Evolutionary conservation across 495 filamentous ascomycete species (phyloP).

Genomic region (Rhypophila decipiens): DNA sequence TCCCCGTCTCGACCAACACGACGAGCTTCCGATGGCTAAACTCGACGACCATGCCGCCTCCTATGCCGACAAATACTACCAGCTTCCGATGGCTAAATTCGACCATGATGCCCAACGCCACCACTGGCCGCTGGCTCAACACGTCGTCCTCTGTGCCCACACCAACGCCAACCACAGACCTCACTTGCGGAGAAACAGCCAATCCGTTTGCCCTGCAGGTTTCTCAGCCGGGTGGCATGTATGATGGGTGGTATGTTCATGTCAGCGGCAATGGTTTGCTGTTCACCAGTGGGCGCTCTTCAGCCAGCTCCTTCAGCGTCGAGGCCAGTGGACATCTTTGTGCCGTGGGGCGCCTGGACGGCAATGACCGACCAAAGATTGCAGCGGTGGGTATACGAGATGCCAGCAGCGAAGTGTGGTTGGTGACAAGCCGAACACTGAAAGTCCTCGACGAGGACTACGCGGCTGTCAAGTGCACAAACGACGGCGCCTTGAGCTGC

Average conservation of each 20-base stretch:
- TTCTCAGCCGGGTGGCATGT: slow-evolving; percentile 18
- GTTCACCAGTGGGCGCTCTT: slow-evolving; percentile 10
- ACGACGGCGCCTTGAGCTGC: slow-evolving; percentile 3
- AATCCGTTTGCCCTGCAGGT: slow-evolving; percentile 21
- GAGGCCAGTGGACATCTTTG: slow-evolving; percentile 18
- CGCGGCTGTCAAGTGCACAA: slow-evolving; percentile 6
- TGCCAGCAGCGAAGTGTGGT: slow-evolving; percentile 4
- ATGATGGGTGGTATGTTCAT: slow-evolving; percentile 21
- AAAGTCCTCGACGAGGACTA: slow-evolving; percentile 7
- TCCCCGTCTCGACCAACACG: no score
- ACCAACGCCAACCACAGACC: slow-evolving; percentile 18
- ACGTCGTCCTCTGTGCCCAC: slow-evolving; percentile 33
- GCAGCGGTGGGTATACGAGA: slow-evolving; percentile 11
- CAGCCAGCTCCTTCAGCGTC: slow-evolving; percentile 20
- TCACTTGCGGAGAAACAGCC: slow-evolving; percentile 19
- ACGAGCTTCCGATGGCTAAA: slow-evolving; percentile 12
- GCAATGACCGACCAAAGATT: slow-evolving; percentile 1
- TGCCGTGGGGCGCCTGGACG: slow-evolving; percentile 9
- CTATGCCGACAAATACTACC: slow-evolving; percentile 12
- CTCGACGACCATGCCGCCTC: slow-evolving; percentile 10
- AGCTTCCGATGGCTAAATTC: slow-evolving; percentile 11
- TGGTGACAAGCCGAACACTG: slow-evolving; percentile 1
- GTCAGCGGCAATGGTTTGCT: slow-evolving; percentile 18
- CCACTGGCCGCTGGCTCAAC: slow-evolving; percentile 28
- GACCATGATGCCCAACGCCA: slow-evolving; percentile 13